Evolutionary conservation across 2,329 filamentous ascomycete genomes (phyloP).

Genomic region (Blastomyces parvus): DNA sequence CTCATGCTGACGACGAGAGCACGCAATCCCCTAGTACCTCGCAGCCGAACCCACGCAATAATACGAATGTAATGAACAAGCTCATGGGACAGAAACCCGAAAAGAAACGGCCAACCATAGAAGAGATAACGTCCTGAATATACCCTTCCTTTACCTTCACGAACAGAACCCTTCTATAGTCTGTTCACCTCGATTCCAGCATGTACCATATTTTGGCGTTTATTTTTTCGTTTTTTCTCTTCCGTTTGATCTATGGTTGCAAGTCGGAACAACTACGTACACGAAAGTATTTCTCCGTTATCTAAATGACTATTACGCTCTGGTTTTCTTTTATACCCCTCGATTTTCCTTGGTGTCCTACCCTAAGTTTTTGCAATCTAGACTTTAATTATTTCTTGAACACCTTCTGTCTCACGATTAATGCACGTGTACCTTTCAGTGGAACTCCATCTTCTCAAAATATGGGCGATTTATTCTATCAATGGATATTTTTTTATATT

Average conservation of each 20-base stretch:
- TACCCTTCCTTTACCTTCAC: background rate
- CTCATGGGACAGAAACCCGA: slow-evolving; percentile 30
- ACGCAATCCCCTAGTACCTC: background rate
- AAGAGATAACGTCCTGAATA: slow-evolving; percentile 22
- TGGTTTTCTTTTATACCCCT: background rate
- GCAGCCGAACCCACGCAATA: slow-evolving; percentile 7
- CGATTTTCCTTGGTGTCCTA: background rate
- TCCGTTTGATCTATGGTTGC: background rate
- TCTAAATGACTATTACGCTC: background rate
- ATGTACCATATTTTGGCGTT: background rate
- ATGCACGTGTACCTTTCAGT: no score
- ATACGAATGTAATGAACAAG: slow-evolving; percentile 27
- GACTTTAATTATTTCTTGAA: background rate
- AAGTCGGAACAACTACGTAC: background rate
- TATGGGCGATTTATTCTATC: background rate
- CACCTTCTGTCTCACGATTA: background rate
- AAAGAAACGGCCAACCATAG: slow-evolving; percentile 29
- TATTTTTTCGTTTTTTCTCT: background rate
- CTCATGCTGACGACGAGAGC: slow-evolving; percentile 10
- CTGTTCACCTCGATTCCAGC: background rate
- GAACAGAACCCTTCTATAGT: background rate
- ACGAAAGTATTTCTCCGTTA: background rate
- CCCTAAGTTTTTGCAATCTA: no score
- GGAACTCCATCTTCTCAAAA: background rate
- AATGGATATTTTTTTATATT: no score